These are phyloP conservation scores for Apiospora marii DNA, from an alignment of 2,329 filamentous ascomycete species.

Conservation along the genomic window DNA sequence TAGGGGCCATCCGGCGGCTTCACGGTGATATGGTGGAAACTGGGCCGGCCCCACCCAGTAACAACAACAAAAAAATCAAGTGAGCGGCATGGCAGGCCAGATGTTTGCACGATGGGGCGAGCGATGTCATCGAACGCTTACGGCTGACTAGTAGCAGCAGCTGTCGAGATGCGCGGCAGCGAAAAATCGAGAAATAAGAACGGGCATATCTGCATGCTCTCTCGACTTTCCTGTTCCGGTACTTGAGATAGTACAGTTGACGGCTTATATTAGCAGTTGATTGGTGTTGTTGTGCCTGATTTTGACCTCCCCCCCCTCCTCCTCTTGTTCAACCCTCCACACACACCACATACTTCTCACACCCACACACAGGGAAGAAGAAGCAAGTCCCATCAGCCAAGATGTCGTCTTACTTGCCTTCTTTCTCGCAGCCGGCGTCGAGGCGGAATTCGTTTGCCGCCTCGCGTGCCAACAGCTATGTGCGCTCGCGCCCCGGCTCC, in stretches of 20 bases:
- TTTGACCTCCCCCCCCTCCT: not conserved
- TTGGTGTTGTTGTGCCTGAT: not conserved
- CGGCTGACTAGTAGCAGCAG: not conserved
- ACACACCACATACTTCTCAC: not conserved
- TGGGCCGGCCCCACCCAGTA: constrained; percentile 15
- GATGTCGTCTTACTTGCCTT: constrained; percentile 23
- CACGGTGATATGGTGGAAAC: constrained; percentile 34
- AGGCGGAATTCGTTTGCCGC: constrained; percentile 17
- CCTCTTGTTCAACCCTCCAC: not conserved
- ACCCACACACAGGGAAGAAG: not conserved
- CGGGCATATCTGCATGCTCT: constrained; percentile 13
- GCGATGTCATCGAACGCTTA: constrained; percentile 22
- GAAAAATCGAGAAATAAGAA: constrained; percentile 2
- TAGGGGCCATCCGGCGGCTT: constrained; percentile 28
- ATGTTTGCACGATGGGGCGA: constrained; percentile 17
- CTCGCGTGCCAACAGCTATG: constrained; percentile 23
- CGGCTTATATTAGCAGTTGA: constrained; percentile 11
- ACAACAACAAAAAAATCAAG: constrained; percentile 22
- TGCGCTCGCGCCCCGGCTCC: constrained; percentile 14
- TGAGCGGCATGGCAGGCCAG: not conserved
- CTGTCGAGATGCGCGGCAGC: not conserved
- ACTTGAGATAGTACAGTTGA: constrained; percentile 14
- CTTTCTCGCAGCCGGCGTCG: constrained; percentile 20
- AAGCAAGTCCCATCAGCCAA: not conserved
- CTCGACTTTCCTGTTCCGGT: constrained; percentile 2